A percentile compares a stretch with the other conserved stretches of the same genome.
Evolutionary conservation across 163 green algal species (phyloP).

Genomic region (Chlorella variabilis): DNA sequence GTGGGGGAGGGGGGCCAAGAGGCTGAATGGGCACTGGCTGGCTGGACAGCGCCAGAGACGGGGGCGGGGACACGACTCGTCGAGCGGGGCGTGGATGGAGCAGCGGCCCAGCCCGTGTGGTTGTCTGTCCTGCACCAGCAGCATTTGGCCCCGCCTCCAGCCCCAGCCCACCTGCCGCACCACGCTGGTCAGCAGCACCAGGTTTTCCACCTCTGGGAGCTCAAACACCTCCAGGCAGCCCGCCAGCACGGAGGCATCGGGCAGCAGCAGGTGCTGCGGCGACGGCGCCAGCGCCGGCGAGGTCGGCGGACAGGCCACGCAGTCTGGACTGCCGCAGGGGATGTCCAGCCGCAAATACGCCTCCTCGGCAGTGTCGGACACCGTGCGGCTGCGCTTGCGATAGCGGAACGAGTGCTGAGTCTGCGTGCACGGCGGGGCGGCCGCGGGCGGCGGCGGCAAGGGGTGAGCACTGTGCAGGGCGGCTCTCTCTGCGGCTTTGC

Average conservation of each 20-base stretch:
- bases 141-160: neutral
- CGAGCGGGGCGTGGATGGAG: neutral
- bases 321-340: conserved; percentile 48
- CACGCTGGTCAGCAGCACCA: conserved; percentile 62
- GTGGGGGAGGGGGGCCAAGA: neutral
- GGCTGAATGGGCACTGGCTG: neutral
- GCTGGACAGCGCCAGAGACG: no score
- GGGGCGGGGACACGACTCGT: neutral
- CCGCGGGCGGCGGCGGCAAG: neutral
- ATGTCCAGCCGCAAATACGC: conserved; percentile 64
- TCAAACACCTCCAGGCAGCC: conserved; percentile 68
- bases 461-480: no score
- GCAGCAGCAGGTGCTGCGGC: conserved; percentile 53
- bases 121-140: no score
- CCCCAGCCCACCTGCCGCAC: conserved; percentile 48
- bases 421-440: neutral
- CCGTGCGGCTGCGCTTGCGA: conserved; percentile 30
- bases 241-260: conserved; percentile 48
- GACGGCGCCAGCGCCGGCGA: neutral
- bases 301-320: conserved; percentile 12
- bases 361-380: conserved; percentile 46
- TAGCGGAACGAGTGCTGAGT: conserved; percentile 16
- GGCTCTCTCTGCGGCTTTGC: no score
- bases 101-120: neutral
- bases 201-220: conserved; percentile 58